These are phyloP conservation scores for Fusarium nelsonii DNA, from an alignment of 2,329 filamentous ascomycete genomes.

Conservation along the genomic window DNA sequence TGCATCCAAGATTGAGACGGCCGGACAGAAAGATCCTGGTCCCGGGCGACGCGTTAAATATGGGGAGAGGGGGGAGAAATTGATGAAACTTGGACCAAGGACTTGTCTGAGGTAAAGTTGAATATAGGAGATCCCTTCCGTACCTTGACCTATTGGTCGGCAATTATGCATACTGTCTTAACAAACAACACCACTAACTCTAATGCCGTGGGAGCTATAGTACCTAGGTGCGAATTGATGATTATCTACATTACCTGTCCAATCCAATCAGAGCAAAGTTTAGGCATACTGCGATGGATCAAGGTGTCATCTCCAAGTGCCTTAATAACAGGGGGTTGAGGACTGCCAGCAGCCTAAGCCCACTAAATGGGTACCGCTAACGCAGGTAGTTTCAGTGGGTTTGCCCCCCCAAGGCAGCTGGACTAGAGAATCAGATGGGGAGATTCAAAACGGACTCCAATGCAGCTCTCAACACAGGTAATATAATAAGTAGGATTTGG, in stretches of 20 bases:
- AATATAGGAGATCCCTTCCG: not conserved
- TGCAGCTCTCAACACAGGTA: not conserved
- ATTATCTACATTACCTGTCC: not conserved
- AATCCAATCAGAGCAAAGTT: constrained; percentile 6
- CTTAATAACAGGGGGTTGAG: constrained; percentile 23
- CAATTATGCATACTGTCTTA: not conserved
- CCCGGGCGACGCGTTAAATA: constrained; percentile 8
- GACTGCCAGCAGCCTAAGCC: constrained; percentile 11
- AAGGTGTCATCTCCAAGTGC: constrained; percentile 39
- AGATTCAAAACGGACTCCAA: not conserved
- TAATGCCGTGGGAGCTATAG: not conserved
- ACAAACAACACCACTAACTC: not conserved
- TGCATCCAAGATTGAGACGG: constrained; percentile 8
- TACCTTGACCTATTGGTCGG: not conserved
- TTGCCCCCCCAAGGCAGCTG: not conserved
- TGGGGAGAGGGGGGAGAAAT: constrained; percentile 17
- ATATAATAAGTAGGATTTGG: not conserved
- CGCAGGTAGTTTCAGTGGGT: not conserved
- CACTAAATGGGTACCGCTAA: constrained; percentile 18
- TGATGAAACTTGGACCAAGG: constrained; percentile 18
- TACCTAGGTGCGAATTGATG: not conserved
- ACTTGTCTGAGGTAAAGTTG: constrained; percentile 3
- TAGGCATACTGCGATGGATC: constrained; percentile 19
- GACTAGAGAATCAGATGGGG: not conserved
- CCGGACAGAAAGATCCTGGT: constrained; percentile 10